Conservation (phyloP, 1,139 yeast genomes). For the Ogataea hybrid region DNA sequence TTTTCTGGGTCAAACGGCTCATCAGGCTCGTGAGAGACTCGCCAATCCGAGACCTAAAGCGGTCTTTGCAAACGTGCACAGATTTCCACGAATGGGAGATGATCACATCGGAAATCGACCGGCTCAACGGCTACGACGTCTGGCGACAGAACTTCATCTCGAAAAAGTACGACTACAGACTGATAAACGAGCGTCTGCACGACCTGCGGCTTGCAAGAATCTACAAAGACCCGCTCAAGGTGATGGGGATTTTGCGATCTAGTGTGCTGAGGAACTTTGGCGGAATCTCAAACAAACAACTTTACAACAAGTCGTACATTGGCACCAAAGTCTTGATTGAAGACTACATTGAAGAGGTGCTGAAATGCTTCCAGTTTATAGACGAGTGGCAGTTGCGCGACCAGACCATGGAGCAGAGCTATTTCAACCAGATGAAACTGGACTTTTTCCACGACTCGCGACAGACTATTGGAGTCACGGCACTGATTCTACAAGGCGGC, state of each 20-base stretch:
- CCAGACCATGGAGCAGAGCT: slow-evolving; percentile 36
- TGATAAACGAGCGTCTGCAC: slow-evolving; percentile 73
- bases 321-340: slow-evolving; percentile 90
- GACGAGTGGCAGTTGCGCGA: slow-evolving; percentile 34
- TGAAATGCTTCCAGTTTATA: slow-evolving; percentile 61
- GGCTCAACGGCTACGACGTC: slow-evolving; percentile 63
- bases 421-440: slow-evolving; percentile 60
- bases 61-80: slow-evolving; percentile 41
- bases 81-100: slow-evolving; percentile 62
- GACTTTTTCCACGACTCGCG: slow-evolving; percentile 90
- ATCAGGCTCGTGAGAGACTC: slow-evolving; percentile 34
- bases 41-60: slow-evolving; percentile 35
- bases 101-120: slow-evolving; percentile 60
- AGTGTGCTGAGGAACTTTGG: slow-evolving; percentile 90
- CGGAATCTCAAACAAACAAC: slow-evolving; percentile 75
- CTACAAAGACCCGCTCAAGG: slow-evolving; percentile 51
- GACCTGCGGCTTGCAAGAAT: slow-evolving; percentile 61
- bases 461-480: slow-evolving; percentile 88
- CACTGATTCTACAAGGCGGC: slow-evolving; percentile 89
- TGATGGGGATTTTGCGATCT: slow-evolving; percentile 73
- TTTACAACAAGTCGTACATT: slow-evolving; percentile 77
- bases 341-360: slow-evolving; percentile 76
- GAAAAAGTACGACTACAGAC: slow-evolving; percentile 76
- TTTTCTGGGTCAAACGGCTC: slow-evolving; percentile 50
- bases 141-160: slow-evolving; percentile 90